Percentiles rank a stretch among this genome's conserved stretches.
Evolutionary conservation across 305 asterid genomes (phyloP).

Genomic region (Rubia balearica): DNA sequence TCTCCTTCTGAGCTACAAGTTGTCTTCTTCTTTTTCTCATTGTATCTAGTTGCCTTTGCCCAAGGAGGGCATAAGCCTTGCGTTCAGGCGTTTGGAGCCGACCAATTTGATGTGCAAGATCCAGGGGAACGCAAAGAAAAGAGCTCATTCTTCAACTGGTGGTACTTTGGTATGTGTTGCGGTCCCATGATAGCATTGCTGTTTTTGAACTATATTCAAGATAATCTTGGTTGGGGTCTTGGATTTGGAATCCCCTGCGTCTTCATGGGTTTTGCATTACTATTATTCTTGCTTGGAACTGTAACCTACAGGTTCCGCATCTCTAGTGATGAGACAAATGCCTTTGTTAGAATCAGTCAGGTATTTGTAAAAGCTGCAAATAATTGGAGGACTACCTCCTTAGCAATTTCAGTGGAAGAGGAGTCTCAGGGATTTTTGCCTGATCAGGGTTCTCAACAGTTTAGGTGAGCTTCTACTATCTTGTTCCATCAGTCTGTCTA

Average conservation of each 20-base stretch:
- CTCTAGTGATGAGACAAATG: constrained; percentile 14
- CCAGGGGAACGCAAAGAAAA: constrained; percentile 35
- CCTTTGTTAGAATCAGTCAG: constrained; percentile 21
- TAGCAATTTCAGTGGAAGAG: constrained; percentile 8
- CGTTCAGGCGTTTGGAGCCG: constrained; percentile 50
- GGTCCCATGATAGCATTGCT: constrained; percentile 29
- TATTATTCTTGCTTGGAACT: constrained; percentile 26
- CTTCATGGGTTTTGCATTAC: constrained; percentile 5
- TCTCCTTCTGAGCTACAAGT: constrained; percentile 12
- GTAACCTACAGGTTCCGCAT: constrained; percentile 21
- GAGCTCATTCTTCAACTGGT: constrained; percentile 61
- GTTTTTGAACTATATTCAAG: constrained; percentile 38
- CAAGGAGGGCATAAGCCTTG: constrained; percentile 47
- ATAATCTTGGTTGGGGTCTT: constrained; percentile 50
- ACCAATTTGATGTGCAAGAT: constrained; percentile 44
- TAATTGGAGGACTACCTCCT: constrained; percentile 18
- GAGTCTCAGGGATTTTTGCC: constrained; percentile 10
- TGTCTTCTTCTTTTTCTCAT: constrained; percentile 29
- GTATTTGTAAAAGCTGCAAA: constrained; percentile 17
- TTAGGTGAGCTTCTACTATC: constrained; percentile 4
- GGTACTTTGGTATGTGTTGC: constrained; percentile 29
- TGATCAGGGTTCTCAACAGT: constrained; percentile 8
- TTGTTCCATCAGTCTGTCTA: neutral
- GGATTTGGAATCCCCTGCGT: constrained; percentile 54
- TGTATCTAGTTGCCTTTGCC: constrained; percentile 35